Conservation (phyloP, 2,329 filamentous ascomycete species). For the Neofusicoccum laricinum region DNA sequence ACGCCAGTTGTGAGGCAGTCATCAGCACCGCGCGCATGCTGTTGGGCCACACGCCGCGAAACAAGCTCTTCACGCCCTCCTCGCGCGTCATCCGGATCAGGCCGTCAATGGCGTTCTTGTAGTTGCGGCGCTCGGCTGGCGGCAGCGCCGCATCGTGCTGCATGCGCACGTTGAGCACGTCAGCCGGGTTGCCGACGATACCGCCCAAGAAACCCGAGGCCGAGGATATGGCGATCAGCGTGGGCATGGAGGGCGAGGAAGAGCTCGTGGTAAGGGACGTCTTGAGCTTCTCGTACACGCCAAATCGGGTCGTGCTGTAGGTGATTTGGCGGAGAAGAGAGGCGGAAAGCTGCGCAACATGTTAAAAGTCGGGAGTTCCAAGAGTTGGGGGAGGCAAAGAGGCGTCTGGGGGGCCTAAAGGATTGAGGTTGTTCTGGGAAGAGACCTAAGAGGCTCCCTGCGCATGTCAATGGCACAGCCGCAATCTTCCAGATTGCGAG, state of each 20-base stretch:
- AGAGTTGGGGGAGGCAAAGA: not conserved
- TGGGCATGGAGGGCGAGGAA: conserved; percentile 62
- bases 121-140: conserved; percentile 71
- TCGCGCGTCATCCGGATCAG: conserved; percentile 81
- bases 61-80: conserved; percentile 74
- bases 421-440: not conserved
- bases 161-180: conserved; percentile 98
- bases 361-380: not conserved
- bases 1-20: conserved; percentile 80
- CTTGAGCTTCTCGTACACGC: conserved; percentile 94
- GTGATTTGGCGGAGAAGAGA: conserved; percentile 88
- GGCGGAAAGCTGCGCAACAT: conserved; percentile 64
- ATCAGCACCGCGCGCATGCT: conserved; percentile 78
- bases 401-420: not conserved
- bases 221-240: conserved; percentile 79
- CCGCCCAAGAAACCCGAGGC: conserved; percentile 85
- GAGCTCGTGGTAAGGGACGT: conserved; percentile 55
- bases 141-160: conserved; percentile 86
- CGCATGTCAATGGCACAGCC: not conserved
- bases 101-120: conserved; percentile 84
- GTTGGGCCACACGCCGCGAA: conserved; percentile 84
- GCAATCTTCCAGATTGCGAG: not conserved
- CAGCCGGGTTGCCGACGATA: conserved; percentile 87
- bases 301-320: conserved; percentile 95
- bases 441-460: not conserved